phyloP scores from a whole-genome alignment of 106 monocot species.

The Amphibolis antarctica region DNA sequence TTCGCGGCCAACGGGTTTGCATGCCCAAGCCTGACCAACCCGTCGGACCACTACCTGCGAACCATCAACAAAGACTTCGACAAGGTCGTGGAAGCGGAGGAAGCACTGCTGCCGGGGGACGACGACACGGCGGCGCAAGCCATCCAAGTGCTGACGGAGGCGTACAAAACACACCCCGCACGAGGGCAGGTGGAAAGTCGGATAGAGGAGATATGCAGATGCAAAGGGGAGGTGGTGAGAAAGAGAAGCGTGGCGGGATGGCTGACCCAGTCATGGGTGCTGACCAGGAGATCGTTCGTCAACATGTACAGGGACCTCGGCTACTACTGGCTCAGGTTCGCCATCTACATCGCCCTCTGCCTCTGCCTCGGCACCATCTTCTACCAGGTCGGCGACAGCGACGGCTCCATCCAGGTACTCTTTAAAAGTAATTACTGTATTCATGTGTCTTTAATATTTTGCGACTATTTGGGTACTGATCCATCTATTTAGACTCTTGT shows the following conservation, averaged over 20 bases:
- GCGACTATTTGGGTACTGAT: too few relatives aligned
- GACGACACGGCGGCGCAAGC: slow-evolving; percentile 4
- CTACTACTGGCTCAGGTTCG: slow-evolving; percentile 58
- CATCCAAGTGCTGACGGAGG: not conserved
- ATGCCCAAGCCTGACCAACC: slow-evolving; percentile 19
- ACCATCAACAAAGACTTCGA: slow-evolving; percentile 33
- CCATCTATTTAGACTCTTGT: too few relatives aligned
- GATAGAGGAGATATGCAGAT: slow-evolving; percentile 2
- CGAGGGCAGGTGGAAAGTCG: not conserved
- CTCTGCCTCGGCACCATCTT: slow-evolving; percentile 45
- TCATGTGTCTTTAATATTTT: too few relatives aligned
- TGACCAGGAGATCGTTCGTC: slow-evolving; percentile 47
- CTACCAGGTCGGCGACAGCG: slow-evolving; percentile 28
- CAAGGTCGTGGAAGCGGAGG: not conserved
- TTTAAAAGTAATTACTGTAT: too few relatives aligned
- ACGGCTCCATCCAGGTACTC: slow-evolving; percentile 35
- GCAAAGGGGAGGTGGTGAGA: slow-evolving; percentile 23
- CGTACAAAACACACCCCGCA: not conserved
- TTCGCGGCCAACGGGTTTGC: slow-evolving; percentile 25
- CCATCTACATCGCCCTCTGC: slow-evolving; percentile 33
- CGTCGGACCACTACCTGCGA: slow-evolving; percentile 27
- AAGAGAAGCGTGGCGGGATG: slow-evolving; percentile 35
- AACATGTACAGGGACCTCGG: slow-evolving; percentile 71
- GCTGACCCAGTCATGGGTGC: slow-evolving; percentile 25
- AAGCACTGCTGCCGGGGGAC: too few relatives aligned